These are phyloP conservation scores for Penicillium sp. DNA, from an alignment of 2,329 filamentous ascomycete species.

Conservation along the genomic window DNA sequence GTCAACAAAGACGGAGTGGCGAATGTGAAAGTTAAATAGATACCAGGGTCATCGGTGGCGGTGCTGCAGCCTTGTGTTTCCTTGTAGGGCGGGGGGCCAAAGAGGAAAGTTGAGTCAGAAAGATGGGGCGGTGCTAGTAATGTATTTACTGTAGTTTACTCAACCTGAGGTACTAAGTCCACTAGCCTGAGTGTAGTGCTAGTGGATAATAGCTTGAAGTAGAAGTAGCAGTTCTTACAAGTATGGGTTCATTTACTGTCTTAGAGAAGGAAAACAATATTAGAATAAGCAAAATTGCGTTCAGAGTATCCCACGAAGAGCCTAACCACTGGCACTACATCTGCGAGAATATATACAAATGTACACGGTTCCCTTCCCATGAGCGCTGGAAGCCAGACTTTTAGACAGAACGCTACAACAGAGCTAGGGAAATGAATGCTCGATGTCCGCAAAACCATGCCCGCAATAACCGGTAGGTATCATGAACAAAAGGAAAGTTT, in stretches of 20 bases:
- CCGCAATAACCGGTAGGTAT: conserved; percentile 23
- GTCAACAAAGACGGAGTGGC: neutral
- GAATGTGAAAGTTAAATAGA: neutral
- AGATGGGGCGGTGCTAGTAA: too few relatives aligned
- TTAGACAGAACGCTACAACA: conserved; percentile 18
- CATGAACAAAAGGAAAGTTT: conserved; percentile 16
- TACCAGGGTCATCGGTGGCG: neutral
- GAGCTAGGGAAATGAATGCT: conserved; percentile 9
- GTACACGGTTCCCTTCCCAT: conserved; percentile 8
- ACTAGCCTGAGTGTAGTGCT: too few relatives aligned
- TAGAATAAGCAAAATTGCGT: neutral
- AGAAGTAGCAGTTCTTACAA: too few relatives aligned
- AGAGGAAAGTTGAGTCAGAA: neutral
- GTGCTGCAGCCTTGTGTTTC: neutral
- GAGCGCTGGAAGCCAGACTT: conserved; percentile 18
- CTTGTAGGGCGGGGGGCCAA: neutral
- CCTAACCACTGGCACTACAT: conserved; percentile 13
- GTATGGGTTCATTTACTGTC: too few relatives aligned
- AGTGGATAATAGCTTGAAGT: too few relatives aligned
- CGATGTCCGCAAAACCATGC: conserved; percentile 18
- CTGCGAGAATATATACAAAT: conserved; percentile 25
- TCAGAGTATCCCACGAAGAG: neutral
- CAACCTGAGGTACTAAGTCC: too few relatives aligned
- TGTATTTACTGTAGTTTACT: too few relatives aligned
- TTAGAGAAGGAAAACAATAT: too few relatives aligned